Conservation (phyloP, 176 grass and related monocot species). For the Musa troglodytarum region DNA sequence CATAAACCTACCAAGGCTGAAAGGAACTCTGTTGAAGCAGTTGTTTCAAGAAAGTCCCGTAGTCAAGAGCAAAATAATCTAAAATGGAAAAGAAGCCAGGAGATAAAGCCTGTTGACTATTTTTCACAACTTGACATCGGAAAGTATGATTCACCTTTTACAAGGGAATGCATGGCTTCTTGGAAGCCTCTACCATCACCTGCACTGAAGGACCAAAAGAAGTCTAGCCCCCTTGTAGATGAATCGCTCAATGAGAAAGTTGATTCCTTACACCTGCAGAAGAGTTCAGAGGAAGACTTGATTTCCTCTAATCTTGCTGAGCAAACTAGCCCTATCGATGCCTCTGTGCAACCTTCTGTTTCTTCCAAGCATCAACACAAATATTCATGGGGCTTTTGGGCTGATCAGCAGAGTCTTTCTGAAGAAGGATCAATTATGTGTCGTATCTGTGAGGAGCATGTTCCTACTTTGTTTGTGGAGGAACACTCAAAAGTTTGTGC, state of each 20-base stretch:
- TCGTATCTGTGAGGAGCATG: constrained; percentile 99
- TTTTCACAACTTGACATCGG: constrained; percentile 31
- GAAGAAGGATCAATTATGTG: constrained; percentile 98
- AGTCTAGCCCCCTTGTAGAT: neutral
- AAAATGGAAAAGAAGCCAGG: constrained; percentile 96
- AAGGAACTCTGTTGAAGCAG: constrained; percentile 33
- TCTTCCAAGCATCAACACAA: constrained; percentile 59
- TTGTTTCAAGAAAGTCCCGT: constrained; percentile 58
- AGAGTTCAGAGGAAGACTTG: constrained; percentile 21
- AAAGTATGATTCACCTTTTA: constrained; percentile 50
- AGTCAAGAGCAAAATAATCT: constrained; percentile 89
- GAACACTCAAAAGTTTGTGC: constrained; percentile 82
- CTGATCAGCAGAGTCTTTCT: constrained; percentile 85
- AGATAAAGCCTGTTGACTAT: constrained; percentile 65
- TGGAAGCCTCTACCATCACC: constrained; percentile 79
- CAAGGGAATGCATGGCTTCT: constrained; percentile 64
- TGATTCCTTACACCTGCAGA: constrained; percentile 26
- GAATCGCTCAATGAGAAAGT: constrained; percentile 12
- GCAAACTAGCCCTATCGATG: constrained; percentile 46
- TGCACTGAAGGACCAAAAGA: constrained; percentile 4
- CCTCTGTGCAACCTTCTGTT: constrained; percentile 34
- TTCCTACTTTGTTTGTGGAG: constrained; percentile 81
- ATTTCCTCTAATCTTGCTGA: constrained; percentile 34
- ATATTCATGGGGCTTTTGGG: constrained; percentile 79
- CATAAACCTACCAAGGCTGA: constrained; percentile 22